Evolutionary conservation across 257 asterid genomes (phyloP).

Genomic region (Nicotiana otophora): DNA sequence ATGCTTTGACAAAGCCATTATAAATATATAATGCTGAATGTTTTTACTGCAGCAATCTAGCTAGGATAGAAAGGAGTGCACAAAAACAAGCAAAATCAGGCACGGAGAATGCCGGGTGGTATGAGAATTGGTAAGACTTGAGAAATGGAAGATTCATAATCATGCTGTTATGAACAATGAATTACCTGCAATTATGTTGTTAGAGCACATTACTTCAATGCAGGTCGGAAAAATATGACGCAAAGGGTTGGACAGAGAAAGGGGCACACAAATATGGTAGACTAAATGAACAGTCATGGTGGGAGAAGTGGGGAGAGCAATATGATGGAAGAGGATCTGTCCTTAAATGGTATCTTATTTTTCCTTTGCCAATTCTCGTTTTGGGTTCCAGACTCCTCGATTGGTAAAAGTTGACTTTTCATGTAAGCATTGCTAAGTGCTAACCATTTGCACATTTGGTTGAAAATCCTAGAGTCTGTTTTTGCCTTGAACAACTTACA

Average conservation of each 20-base stretch:
- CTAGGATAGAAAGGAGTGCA: conserved; percentile 95
- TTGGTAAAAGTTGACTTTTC: neutral
- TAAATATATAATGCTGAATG: neutral
- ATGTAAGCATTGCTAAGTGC: neutral
- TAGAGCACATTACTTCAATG: neutral
- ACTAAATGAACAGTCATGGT: conserved; percentile 94
- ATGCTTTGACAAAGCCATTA: neutral
- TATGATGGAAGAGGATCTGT: conserved; percentile 98
- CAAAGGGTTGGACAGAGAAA: conserved; percentile 97
- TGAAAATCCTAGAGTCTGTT: neutral
- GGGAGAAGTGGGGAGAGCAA: conserved; percentile 99
- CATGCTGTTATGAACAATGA: neutral
- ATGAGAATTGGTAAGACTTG: conserved; percentile 79
- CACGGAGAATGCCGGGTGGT: conserved; percentile 91
- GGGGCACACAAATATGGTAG: conserved; percentile 97
- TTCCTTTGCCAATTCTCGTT: neutral
- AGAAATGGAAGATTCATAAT: neutral
- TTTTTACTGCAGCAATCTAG: conserved; percentile 72
- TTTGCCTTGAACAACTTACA: neutral
- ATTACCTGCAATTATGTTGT: neutral
- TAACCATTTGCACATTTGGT: neutral
- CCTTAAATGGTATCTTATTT: conserved; percentile 64
- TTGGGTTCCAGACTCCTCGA: neutral
- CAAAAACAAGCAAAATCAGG: conserved; percentile 99
- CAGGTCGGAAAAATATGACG: conserved; percentile 99